phyloP scores from a whole-genome alignment of 768 basidiomycete genomes.

The Pholiota conissans region DNA sequence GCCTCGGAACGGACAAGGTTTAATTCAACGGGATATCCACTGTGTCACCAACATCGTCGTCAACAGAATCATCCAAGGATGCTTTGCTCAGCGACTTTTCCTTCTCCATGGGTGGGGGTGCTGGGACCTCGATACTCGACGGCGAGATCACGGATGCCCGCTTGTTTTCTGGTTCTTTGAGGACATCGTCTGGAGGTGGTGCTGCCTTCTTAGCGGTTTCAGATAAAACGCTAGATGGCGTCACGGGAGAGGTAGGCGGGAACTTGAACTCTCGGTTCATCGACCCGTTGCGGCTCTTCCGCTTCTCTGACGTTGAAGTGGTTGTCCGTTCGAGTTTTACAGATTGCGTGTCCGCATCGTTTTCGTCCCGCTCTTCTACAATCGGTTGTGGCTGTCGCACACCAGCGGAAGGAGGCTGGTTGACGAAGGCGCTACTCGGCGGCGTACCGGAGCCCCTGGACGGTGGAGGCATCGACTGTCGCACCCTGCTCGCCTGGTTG shows the following conservation, averaged over 20 bases:
- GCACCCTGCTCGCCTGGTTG: conserved; percentile 29
- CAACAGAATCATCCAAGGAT: conserved; percentile 46
- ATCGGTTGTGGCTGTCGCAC: conserved; percentile 47
- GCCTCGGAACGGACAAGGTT: not conserved
- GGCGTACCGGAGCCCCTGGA: conserved; percentile 45
- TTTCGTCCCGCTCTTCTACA: conserved; percentile 48
- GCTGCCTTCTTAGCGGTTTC: conserved; percentile 3
- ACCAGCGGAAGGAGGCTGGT: conserved; percentile 31
- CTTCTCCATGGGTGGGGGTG: conserved; percentile 79
- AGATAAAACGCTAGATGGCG: conserved; percentile 21
- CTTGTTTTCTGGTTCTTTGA: conserved; percentile 10
- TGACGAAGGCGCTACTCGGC: conserved; percentile 39
- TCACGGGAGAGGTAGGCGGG: conserved; percentile 41
- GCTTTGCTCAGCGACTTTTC: conserved; percentile 42
- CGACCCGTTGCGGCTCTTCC: conserved; percentile 62
- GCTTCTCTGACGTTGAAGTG: conserved; percentile 25
- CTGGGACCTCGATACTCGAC: conserved; percentile 72
- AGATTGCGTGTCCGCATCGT: conserved; percentile 31
- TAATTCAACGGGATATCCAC: conserved; percentile 65
- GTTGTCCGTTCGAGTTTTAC: conserved; percentile 28
- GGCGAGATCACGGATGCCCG: conserved; percentile 48
- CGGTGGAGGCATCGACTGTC: conserved; percentile 69
- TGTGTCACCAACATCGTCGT: conserved; percentile 79
- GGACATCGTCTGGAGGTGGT: not conserved
- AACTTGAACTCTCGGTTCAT: conserved; percentile 82